Conservation (phyloP, 495 filamentous ascomycete genomes). For the Cenococcum geophilum region DNA sequence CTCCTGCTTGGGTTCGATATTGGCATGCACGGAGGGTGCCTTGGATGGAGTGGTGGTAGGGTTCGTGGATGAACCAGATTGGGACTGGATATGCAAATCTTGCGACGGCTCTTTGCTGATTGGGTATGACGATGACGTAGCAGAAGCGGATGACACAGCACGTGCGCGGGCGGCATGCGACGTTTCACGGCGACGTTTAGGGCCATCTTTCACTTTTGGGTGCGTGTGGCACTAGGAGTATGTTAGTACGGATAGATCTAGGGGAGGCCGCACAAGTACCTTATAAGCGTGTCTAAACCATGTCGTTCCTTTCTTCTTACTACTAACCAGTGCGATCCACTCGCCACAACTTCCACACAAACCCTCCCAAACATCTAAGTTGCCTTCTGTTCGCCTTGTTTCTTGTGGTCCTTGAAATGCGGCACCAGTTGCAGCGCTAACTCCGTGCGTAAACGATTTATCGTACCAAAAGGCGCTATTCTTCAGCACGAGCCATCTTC, state of each 20-base stretch:
- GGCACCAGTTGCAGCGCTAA: conserved; percentile 68
- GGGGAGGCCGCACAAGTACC: conserved; percentile 43
- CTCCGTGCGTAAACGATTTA: conserved; percentile 75
- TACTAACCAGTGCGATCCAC: conserved; percentile 72
- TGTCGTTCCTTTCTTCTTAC: conserved; percentile 79
- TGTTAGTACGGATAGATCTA: conserved; percentile 25
- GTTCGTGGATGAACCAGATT: neutral
- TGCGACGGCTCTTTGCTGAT: conserved; percentile 18
- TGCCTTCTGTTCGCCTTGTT: conserved; percentile 68
- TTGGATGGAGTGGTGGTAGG: neutral
- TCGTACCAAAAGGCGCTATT: conserved; percentile 85
- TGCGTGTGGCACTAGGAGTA: conserved; percentile 62
- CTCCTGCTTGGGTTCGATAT: conserved; percentile 18
- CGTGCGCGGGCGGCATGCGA: conserved; percentile 40
- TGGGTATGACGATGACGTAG: conserved; percentile 24
- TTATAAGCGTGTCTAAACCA: conserved; percentile 84
- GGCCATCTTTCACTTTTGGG: conserved; percentile 64
- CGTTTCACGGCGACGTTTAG: conserved; percentile 63
- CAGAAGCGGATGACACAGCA: conserved; percentile 30
- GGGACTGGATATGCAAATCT: conserved; percentile 2
- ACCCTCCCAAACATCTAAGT: conserved; percentile 75
- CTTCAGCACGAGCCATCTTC: conserved; percentile 74
- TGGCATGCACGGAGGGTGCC: neutral
- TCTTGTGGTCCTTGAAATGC: conserved; percentile 67
- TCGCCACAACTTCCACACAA: conserved; percentile 70